Conservation (phyloP, 805 yeast species). For the Candida boleticola region DNA sequence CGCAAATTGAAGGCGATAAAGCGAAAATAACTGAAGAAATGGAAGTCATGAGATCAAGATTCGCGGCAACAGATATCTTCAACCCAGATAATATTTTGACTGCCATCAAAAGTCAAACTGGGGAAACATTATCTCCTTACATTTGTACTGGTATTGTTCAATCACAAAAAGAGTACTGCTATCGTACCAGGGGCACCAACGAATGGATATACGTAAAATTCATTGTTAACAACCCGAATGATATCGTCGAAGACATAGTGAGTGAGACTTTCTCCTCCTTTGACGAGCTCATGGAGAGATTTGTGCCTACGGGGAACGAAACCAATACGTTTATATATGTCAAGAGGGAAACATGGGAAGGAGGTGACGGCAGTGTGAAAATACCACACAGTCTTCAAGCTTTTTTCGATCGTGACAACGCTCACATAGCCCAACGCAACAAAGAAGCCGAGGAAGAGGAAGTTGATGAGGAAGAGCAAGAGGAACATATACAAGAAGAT, state of each 20-base stretch:
- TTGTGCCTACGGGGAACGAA: slow-evolving; percentile 8
- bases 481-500: not conserved
- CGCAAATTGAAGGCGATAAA: slow-evolving; percentile 17
- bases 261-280: slow-evolving; percentile 12
- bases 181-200: slow-evolving; percentile 16
- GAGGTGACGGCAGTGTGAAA: not conserved
- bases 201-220: slow-evolving; percentile 23
- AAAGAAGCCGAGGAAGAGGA: slow-evolving; percentile 3
- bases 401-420: slow-evolving; percentile 19
- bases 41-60: slow-evolving; percentile 14
- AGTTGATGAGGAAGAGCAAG: slow-evolving; percentile 1
- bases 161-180: slow-evolving; percentile 29
- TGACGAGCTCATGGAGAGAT: slow-evolving; percentile 1
- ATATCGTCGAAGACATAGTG: slow-evolving; percentile 17
- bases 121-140: slow-evolving; percentile 17
- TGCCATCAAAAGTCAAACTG: slow-evolving; percentile 7
- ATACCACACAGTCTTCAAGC: slow-evolving; percentile 11
- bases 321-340: slow-evolving; percentile 18
- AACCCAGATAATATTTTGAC: slow-evolving; percentile 18
- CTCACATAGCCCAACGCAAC: slow-evolving; percentile 1
- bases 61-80: slow-evolving; percentile 17
- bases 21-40: slow-evolving; percentile 17
- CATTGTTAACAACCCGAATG: slow-evolving; percentile 8
- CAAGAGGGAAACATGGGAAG: slow-evolving; percentile 9
- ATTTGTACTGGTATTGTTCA: slow-evolving; percentile 28